These are phyloP conservation scores for Calocera viscosa DNA, from an alignment of 768 basidiomycete species.

Conservation along the genomic window DNA sequence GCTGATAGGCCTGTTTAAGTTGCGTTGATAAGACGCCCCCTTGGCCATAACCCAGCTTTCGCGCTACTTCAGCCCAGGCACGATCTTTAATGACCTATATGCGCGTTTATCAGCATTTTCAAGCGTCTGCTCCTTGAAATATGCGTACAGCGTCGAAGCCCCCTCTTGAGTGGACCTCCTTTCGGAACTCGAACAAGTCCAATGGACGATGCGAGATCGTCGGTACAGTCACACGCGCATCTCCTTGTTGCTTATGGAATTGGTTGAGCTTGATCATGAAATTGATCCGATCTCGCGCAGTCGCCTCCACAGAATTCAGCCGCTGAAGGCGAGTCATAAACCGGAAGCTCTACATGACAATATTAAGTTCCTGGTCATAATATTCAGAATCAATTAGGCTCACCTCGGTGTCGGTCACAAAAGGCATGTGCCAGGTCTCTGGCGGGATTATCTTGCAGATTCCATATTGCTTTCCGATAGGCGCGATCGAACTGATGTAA, in stretches of 20 bases:
- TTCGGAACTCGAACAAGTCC: slow-evolving; percentile 86
- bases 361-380: background rate
- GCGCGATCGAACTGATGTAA: slow-evolving; percentile 74
- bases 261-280: slow-evolving; percentile 94
- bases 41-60: slow-evolving; percentile 69
- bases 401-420: slow-evolving; percentile 88
- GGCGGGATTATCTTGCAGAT: slow-evolving; percentile 97
- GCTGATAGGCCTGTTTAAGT: slow-evolving; percentile 77
- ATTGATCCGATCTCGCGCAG: slow-evolving; percentile 91
- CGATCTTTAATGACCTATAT: slow-evolving; percentile 71
- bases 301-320: slow-evolving; percentile 93
- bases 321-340: slow-evolving; percentile 93
- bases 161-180: slow-evolving; percentile 79
- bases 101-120: too few species aligned
- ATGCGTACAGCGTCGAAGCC: slow-evolving; percentile 67
- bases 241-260: slow-evolving; percentile 92
- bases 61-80: slow-evolving; percentile 81
- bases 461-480: slow-evolving; percentile 59
- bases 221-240: slow-evolving; percentile 79
- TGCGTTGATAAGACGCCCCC: slow-evolving; percentile 66
- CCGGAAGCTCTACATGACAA: slow-evolving; percentile 54
- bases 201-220: slow-evolving; percentile 85
- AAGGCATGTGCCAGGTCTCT: slow-evolving; percentile 87
- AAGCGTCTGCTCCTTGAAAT: too few species aligned
- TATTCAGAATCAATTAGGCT: slow-evolving; percentile 22